A percentile compares a stretch with the other conserved stretches of the same genome.
Evolutionary conservation across 2,329 filamentous ascomycete species (phyloP).

Genomic region (Allantophomopsis lycopodina): DNA sequence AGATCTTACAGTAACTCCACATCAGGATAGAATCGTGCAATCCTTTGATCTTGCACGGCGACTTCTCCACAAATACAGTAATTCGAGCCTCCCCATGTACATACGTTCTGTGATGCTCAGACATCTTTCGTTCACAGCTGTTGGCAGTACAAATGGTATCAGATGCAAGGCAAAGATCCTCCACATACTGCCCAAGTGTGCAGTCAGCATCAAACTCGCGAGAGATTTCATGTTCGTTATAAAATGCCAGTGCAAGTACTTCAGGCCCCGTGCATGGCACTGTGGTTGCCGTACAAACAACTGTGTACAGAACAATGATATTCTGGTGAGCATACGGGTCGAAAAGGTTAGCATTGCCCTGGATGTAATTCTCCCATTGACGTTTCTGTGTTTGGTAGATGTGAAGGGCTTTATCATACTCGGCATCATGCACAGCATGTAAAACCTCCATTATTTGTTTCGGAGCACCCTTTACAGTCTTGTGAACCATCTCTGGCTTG

Average conservation of each 20-base stretch:
- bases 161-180: constrained; percentile 70
- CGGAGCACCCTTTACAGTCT: constrained; percentile 65
- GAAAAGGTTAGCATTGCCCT: constrained; percentile 78
- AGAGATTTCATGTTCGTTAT: constrained; percentile 68
- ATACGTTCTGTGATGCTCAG: constrained; percentile 89
- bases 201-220: constrained; percentile 69
- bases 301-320: constrained; percentile 86
- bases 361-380: constrained; percentile 92
- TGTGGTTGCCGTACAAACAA: constrained; percentile 86
- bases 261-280: constrained; percentile 88
- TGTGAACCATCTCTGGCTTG: constrained; percentile 88
- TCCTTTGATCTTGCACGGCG: constrained; percentile 49
- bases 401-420: constrained; percentile 90
- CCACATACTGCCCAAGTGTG: constrained; percentile 87
- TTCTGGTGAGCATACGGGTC: constrained; percentile 94
- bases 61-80: constrained; percentile 76
- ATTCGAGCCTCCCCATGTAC: constrained; percentile 93
- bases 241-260: constrained; percentile 82
- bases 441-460: constrained; percentile 85
- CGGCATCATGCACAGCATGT: constrained; percentile 88
- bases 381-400: constrained; percentile 89
- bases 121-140: constrained; percentile 78
- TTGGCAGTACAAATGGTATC: constrained; percentile 69
- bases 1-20: constrained; percentile 95
- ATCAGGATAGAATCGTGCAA: constrained; percentile 72